Evolutionary conservation across 2,329 filamentous ascomycete genomes (phyloP).

Genomic region (Penicillium sp.): DNA sequence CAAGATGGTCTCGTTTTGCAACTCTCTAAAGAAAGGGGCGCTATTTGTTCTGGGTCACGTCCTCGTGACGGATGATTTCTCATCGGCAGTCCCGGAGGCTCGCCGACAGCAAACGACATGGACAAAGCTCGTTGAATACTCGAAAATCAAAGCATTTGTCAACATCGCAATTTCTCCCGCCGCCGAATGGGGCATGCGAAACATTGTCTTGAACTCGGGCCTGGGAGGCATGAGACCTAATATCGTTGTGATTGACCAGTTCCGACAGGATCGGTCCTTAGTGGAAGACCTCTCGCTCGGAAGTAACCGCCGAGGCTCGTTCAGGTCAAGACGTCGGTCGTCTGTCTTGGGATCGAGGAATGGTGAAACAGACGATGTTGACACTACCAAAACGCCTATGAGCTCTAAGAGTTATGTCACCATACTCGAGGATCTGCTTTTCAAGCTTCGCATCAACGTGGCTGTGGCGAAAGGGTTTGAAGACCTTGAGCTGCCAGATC

Average conservation of each 20-base stretch:
- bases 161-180: conserved; percentile 78
- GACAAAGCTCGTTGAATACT: conserved; percentile 82
- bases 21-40: conserved; percentile 80
- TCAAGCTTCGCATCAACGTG: conserved; percentile 74
- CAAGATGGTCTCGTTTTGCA: conserved; percentile 82
- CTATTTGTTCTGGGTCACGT: conserved; percentile 83
- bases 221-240: conserved; percentile 85
- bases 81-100: conserved; percentile 70
- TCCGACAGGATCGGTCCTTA: conserved; percentile 56
- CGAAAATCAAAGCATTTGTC: conserved; percentile 81
- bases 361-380: conserved; percentile 54
- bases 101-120: conserved; percentile 73
- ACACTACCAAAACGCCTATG: conserved; percentile 62
- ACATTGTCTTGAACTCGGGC: conserved; percentile 73
- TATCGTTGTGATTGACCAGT: conserved; percentile 73
- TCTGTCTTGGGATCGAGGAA: conserved; percentile 7
- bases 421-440: conserved; percentile 72
- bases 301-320: conserved; percentile 18
- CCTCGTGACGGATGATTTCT: conserved; percentile 78
- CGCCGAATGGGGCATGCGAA: conserved; percentile 78
- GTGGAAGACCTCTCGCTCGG: conserved; percentile 51
- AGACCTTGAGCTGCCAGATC: conserved; percentile 63
- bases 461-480: conserved; percentile 79
- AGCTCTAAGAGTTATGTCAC: conserved; percentile 70
- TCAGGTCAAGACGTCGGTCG: conserved; percentile 17